These are phyloP conservation scores for Didymosphaeria variabile DNA, from an alignment of 2,329 filamentous ascomycete species.

Conservation along the genomic window DNA sequence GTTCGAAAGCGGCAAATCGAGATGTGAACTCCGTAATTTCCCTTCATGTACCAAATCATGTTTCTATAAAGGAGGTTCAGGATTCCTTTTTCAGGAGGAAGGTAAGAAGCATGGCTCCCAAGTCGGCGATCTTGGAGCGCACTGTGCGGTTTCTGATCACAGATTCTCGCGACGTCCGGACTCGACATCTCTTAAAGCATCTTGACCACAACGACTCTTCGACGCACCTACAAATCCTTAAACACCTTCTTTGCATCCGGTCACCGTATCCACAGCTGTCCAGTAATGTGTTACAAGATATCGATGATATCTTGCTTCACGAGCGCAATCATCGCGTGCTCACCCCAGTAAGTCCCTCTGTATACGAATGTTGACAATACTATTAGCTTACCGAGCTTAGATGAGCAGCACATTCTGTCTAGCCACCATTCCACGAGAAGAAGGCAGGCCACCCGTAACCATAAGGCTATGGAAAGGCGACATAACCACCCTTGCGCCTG, in stretches of 20 bases:
- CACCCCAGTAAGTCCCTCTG: slow-evolving; percentile 21
- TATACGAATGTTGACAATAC: background rate
- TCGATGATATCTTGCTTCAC: slow-evolving; percentile 30
- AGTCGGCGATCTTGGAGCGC: slow-evolving; percentile 5
- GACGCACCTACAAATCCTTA: slow-evolving; percentile 26
- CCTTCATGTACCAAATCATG: background rate
- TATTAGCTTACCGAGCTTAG: background rate
- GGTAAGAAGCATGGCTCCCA: background rate
- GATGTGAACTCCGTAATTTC: too few relatives aligned
- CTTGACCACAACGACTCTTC: slow-evolving; percentile 23
- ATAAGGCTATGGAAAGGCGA: slow-evolving; percentile 47
- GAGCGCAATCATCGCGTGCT: slow-evolving; percentile 24
- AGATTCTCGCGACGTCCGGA: slow-evolving; percentile 23
- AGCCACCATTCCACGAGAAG: background rate
- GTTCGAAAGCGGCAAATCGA: background rate
- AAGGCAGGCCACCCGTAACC: slow-evolving; percentile 8
- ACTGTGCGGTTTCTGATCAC: slow-evolving; percentile 18
- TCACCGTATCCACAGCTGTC: slow-evolving; percentile 29
- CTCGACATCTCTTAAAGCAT: slow-evolving; percentile 23
- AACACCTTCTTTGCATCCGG: slow-evolving; percentile 41
- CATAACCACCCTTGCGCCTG: slow-evolving; percentile 41
- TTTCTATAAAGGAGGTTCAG: too few relatives aligned
- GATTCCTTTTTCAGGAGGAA: too few relatives aligned
- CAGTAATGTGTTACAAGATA: slow-evolving; percentile 17
- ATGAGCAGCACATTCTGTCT: background rate